These are phyloP conservation scores for Nyssa sinensis DNA, from an alignment of 148 eudicot genomes.

Conservation along the genomic window DNA sequence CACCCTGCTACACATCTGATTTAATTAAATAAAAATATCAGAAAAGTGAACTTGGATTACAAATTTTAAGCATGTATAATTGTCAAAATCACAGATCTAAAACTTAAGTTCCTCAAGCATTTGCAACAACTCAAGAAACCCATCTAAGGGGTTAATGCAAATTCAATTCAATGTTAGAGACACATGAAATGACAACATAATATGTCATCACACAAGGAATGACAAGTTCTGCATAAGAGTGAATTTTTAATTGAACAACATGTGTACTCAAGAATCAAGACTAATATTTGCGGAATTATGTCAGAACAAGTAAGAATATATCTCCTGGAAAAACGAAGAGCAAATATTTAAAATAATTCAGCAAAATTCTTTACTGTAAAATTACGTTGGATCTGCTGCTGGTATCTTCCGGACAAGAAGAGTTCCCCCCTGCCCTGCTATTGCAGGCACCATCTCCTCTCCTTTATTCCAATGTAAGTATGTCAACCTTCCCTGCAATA, in stretches of 20 bases:
- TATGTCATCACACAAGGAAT: neutral
- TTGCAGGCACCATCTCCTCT: conserved; percentile 78
- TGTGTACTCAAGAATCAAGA: neutral
- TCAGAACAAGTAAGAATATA: neutral
- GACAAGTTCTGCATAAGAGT: neutral
- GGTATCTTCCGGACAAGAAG: conserved; percentile 90
- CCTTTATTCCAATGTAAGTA: conserved; percentile 81
- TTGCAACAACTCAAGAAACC: neutral
- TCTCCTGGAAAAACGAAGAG: neutral
- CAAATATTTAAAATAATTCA: neutral
- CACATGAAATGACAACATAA: neutral
- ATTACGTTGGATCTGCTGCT: conserved; percentile 65
- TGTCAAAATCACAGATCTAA: neutral
- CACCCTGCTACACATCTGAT: too few relatives aligned
- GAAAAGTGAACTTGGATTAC: neutral
- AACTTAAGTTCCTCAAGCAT: neutral
- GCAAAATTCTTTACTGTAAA: neutral
- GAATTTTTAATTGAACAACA: neutral
- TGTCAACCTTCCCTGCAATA: conserved; percentile 74
- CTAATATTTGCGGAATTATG: neutral
- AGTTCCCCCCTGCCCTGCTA: conserved; percentile 71
- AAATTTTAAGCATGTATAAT: neutral
- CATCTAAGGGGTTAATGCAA: neutral
- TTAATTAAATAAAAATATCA: neutral
- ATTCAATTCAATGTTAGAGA: neutral